Base-by-base conservation (phyloP, 106 monocot species). In the Ottelia alismoides region DNA sequence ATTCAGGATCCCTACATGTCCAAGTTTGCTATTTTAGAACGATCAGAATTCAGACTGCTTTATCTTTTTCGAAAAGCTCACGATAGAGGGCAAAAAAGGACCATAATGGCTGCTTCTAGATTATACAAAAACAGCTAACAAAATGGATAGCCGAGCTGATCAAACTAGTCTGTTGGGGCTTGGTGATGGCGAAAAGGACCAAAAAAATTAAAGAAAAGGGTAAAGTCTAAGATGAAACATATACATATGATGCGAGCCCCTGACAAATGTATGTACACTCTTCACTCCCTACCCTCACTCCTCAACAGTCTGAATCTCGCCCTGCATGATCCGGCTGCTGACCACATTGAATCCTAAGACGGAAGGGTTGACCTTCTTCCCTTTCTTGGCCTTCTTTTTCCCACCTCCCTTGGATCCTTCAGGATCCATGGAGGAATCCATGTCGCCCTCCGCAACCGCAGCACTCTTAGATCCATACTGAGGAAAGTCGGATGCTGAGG, bases 301-400 rank as follows among this genome's bases (percentile, higher is more conserved):
- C 2, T 89, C 98, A 9, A 73, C 49, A 27, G 44, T 74, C 60
- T 99, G 98, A 46, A 99, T 99, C 51, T 99, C 98, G 53, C 98
- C 98, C 98, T 77, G 85, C 98, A 99, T 90, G 51, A 99, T 99
- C 22, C 90, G 71, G 75, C 82, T 99, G 53, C 89, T 90, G 14
- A 99, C 86, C 2, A 90, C 77, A 53, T 74, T 90, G 58, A 90
- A 99, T 27, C 86, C 98, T 52, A 90, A 55, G 21, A 90, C 72
- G 0, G 72, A 43, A 3, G 89, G 64, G 20, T 28, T 85, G 27
- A 90, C 75, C 65, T 99, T 99, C 70, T 86, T 85, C 25, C 79
- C 89, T 63, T 98, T 98, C 77, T 90, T 99, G 6, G 76, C 81
- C 63, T 86, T 86, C 65, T 86, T 99, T 74, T 80, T 92, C 26